A percentile compares a stretch with the other conserved stretches of the same genome.
Conservation (phyloP, 441 rosid species). For the Gossypium davidsonii region DNA sequence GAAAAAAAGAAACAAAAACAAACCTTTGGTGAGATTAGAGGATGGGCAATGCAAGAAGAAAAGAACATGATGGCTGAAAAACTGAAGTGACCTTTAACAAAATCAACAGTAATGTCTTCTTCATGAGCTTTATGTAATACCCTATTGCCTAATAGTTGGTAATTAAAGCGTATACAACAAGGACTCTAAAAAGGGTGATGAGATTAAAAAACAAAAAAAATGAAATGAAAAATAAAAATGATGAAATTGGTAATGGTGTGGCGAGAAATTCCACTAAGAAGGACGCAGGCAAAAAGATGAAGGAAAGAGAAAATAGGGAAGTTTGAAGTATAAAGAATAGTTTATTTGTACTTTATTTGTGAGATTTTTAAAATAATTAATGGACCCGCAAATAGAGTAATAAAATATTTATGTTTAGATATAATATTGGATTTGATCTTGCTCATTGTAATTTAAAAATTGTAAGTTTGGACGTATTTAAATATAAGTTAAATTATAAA, state of each 20-base stretch:
- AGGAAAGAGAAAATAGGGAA: conserved; percentile 7
- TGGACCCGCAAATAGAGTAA: too few relatives aligned
- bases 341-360: background rate
- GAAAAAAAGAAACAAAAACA: background rate
- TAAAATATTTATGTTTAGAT: too few relatives aligned
- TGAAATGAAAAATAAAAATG: background rate
- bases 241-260: background rate
- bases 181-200: background rate
- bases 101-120: conserved; percentile 24
- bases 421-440: too few relatives aligned
- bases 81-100: conserved; percentile 11
- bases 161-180: background rate
- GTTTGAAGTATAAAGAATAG: background rate
- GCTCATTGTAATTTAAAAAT: too few relatives aligned
- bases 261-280: conserved; percentile 21
- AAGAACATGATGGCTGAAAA: conserved; percentile 46
- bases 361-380: too few relatives aligned
- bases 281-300: conserved; percentile 8
- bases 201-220: background rate
- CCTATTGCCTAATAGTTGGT: background rate
- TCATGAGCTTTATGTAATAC: conserved; percentile 32
- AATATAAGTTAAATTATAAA: too few relatives aligned
- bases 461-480: too few relatives aligned
- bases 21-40: conserved; percentile 44
- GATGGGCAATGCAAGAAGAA: conserved; percentile 35